Conservation (phyloP, 2,329 filamentous ascomycete species). For the Claviceps fusiformis region DNA sequence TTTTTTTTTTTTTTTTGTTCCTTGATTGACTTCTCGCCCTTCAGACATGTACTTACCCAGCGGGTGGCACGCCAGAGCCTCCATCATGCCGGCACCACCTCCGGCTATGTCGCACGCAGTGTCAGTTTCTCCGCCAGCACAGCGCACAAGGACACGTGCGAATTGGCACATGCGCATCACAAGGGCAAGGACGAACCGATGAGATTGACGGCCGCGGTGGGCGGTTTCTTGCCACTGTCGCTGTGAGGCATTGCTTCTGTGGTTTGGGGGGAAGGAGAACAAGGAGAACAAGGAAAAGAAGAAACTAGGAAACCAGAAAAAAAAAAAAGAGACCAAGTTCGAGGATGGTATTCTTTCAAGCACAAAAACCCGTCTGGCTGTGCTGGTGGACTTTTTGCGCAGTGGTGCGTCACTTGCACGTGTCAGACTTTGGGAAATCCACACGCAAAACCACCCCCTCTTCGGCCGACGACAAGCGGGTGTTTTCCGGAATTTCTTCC, state of each 20-base stretch:
- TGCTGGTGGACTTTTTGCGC: too few relatives aligned
- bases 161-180: too few relatives aligned
- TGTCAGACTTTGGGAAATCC: not conserved
- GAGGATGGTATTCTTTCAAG: too few relatives aligned
- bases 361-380: too few relatives aligned
- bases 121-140: too few relatives aligned
- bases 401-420: not conserved
- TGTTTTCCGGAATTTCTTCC: too few relatives aligned
- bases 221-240: conserved; percentile 51
- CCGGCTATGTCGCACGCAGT: conserved; percentile 48
- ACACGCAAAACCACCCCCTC: too few relatives aligned
- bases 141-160: too few relatives aligned
- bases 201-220: conserved; percentile 78
- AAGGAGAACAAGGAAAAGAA: not conserved
- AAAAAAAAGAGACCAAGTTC: not conserved
- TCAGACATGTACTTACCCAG: conserved; percentile 44
- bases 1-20: too few relatives aligned
- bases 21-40: too few relatives aligned
- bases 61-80: conserved; percentile 90
- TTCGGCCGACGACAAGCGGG: too few relatives aligned
- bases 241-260: conserved; percentile 19
- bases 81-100: conserved; percentile 98
- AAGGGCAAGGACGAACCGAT: conserved; percentile 48
- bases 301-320: not conserved
- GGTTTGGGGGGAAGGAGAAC: too few relatives aligned